phyloP scores from a whole-genome alignment of 176 grass and related monocot species.

The Oryza officinalis region DNA sequence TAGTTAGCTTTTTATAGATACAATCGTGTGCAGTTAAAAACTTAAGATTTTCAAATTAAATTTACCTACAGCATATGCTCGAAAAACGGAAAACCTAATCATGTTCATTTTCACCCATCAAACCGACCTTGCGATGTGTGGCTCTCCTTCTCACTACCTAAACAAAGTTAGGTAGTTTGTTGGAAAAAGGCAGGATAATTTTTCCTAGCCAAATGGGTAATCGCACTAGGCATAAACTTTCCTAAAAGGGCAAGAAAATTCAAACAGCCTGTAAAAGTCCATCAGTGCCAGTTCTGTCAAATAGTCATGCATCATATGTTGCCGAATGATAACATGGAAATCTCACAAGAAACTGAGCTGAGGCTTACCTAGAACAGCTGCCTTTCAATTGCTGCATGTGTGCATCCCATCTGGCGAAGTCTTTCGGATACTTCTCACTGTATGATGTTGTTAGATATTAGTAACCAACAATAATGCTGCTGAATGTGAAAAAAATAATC shows the following conservation, averaged over 20 bases:
- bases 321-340: conserved; percentile 2
- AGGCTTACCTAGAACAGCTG: conserved; percentile 68
- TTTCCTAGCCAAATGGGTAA: conserved; percentile 31
- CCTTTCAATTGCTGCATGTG: conserved; percentile 86
- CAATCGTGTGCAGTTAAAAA: background rate
- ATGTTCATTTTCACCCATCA: conserved; percentile 18
- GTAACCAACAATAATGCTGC: background rate
- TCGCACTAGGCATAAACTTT: conserved; percentile 1
- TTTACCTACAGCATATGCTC: background rate
- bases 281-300: conserved; percentile 7
- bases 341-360: background rate
- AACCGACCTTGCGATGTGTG: conserved; percentile 10
- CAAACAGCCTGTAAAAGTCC: conserved; percentile 20
- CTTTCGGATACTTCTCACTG: conserved; percentile 72
- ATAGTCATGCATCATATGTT: conserved; percentile 8
- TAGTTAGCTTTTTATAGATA: background rate
- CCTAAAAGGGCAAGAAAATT: conserved; percentile 26
- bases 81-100: background rate
- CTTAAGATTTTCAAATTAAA: conserved; percentile 9
- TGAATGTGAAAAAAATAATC: background rate
- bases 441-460: conserved; percentile 28
- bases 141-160: conserved; percentile 21
- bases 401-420: conserved; percentile 74
- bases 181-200: conserved; percentile 36
- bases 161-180: conserved; percentile 41